Base-by-base conservation (phyloP, 192 early-diverging fungal species). In the Allomyces macrogynus region DNA sequence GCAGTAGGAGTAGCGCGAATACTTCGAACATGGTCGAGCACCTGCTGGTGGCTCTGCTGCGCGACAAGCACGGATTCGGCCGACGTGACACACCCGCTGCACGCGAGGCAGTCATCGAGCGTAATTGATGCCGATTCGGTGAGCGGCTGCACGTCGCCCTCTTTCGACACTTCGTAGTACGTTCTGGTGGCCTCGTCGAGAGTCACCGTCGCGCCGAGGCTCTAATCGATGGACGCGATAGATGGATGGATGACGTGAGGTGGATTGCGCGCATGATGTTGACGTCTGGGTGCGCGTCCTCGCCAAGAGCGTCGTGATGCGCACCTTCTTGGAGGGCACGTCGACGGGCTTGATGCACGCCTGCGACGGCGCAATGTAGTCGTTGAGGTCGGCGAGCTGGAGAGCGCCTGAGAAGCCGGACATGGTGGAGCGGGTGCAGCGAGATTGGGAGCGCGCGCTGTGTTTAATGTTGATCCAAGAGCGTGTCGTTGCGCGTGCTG, bases 21-120 rank as follows among this genome's bases (percentile, higher is more conserved):
- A 22, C 70, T 71, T 22, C 77, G 70, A 60, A 93, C 68, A 22
- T 86, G 75, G 22, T 78, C 76, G 64, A 81, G 81, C 40, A 99
- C 76, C 68, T 99, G 93, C 63, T 91, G 80, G 72, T 95, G 89
- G 11, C 87, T 89, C 73, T 99, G 96, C 81, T 90, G 81, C 2
- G 87, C 82, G 64, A 99, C 85, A 23, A 99, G 74, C 8, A 99
- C 85, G 62, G 87, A 91, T 72, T 99, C 96, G 5, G 95, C 95
- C 10, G 93, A 95, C 8, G 95, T 99, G 70, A 99, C 88, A 70
- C 95, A 99, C 8, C 95, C 95, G 78, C 91, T 93, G 85, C 95
- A 99, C 10, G 95, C 95, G 43, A 99, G 79, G 68, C 95, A 99
- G 75, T 99, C 95, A 68, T 97, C 92, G 25, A 99, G 77, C 25